These are phyloP conservation scores for Agastache rugosa DNA, from an alignment of 257 asterid genomes.

Conservation along the genomic window DNA sequence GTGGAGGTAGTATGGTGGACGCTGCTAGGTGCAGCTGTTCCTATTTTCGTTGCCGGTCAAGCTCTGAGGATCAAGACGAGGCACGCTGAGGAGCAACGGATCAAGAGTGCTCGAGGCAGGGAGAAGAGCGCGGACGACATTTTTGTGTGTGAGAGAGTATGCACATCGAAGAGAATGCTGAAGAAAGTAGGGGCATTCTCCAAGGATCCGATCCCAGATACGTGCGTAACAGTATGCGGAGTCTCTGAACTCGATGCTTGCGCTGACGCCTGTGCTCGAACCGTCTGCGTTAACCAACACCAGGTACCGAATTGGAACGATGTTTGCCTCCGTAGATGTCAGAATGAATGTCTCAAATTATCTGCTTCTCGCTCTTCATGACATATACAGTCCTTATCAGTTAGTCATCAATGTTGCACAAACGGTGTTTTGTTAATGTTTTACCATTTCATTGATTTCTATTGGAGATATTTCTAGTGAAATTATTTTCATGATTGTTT, in stretches of 20 bases:
- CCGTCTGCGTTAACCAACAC: slow-evolving; percentile 92
- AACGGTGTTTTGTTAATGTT: neutral
- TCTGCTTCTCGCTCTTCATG: slow-evolving; percentile 59
- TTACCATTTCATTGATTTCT: neutral
- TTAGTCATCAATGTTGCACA: neutral
- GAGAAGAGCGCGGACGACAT: slow-evolving; percentile 89
- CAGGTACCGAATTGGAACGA: slow-evolving; percentile 98
- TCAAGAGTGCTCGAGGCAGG: slow-evolving; percentile 76
- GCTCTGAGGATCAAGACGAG: slow-evolving; percentile 76
- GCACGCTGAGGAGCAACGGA: slow-evolving; percentile 75
- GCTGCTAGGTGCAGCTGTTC: slow-evolving; percentile 81
- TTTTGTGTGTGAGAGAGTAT: slow-evolving; percentile 93
- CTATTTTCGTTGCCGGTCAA: slow-evolving; percentile 82
- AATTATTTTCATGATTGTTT: neutral
- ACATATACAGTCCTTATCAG: neutral
- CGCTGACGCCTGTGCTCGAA: slow-evolving; percentile 94
- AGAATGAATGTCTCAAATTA: slow-evolving; percentile 85
- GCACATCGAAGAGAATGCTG: slow-evolving; percentile 94
- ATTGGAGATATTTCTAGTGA: neutral
- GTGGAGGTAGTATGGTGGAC: slow-evolving; percentile 96
- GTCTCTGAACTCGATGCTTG: slow-evolving; percentile 97
- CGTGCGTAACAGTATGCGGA: slow-evolving; percentile 94
- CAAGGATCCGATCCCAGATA: slow-evolving; percentile 90
- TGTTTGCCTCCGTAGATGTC: slow-evolving; percentile 90
- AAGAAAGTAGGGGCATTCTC: slow-evolving; percentile 95